These are phyloP conservation scores for Mycena olivaceomarginata DNA, from an alignment of 768 basidiomycete genomes.

Conservation along the genomic window DNA sequence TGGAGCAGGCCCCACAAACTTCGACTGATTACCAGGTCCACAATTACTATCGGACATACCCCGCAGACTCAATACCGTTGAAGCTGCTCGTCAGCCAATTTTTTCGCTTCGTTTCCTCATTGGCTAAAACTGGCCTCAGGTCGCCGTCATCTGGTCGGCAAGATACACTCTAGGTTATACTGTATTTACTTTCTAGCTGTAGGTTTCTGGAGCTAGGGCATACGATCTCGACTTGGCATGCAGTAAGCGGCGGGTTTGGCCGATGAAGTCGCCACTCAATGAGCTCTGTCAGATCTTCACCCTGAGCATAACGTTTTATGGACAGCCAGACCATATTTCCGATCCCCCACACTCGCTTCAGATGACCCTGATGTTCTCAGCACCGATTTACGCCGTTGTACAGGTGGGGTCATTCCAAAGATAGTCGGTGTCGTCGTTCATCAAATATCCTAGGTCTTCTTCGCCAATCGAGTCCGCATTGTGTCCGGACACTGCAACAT, in stretches of 20 bases:
- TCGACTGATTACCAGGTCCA: not conserved
- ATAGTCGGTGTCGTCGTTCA: constrained; percentile 2
- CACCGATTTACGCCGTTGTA: not conserved
- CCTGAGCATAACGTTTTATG: constrained; percentile 3
- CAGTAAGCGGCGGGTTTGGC: constrained; percentile 1
- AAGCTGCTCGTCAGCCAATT: constrained; percentile 5
- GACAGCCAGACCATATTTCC: not conserved
- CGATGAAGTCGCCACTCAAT: constrained; percentile 1
- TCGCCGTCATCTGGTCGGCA: not conserved
- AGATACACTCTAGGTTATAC: not conserved
- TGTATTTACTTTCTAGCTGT: constrained; percentile 1
- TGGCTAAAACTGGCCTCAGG: constrained; percentile 3
- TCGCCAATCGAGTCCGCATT: no score
- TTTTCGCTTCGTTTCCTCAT: not conserved
- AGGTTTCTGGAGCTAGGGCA: constrained; percentile 6
- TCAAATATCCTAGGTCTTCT: not conserved
- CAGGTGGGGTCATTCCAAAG: not conserved
- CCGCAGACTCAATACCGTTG: constrained; percentile 4
- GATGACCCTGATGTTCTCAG: constrained; percentile 1
- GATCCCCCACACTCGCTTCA: constrained; percentile 8
- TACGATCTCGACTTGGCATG: not conserved
- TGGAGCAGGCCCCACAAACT: not conserved
- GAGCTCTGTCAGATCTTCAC: not conserved
- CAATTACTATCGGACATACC: not conserved
- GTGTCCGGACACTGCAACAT: not conserved